Conservation (phyloP, 768 basidiomycete species). For the Pilatotrama ljubarskyi region DNA sequence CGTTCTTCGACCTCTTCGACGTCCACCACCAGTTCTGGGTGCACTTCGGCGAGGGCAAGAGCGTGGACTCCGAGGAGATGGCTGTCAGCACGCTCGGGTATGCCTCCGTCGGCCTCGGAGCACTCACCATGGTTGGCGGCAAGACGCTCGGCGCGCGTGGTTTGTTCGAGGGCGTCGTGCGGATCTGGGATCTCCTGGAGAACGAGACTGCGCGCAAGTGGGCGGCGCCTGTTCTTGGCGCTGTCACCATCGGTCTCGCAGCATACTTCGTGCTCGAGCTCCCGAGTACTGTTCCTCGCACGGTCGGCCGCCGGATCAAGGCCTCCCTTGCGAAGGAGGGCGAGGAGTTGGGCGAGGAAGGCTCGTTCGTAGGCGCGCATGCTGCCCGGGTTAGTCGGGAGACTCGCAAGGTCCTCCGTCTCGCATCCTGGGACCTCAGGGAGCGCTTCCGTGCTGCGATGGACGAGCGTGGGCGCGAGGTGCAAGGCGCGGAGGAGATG, state of each 20-base stretch:
- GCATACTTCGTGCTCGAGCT: slow-evolving; percentile 86
- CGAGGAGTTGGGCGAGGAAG: slow-evolving; percentile 48
- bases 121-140: slow-evolving; percentile 86
- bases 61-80: slow-evolving; percentile 42
- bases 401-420: slow-evolving; percentile 88
- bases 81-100: slow-evolving; percentile 67
- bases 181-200: slow-evolving; percentile 74
- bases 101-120: slow-evolving; percentile 78
- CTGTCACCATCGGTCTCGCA: slow-evolving; percentile 66
- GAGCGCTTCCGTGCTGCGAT: slow-evolving; percentile 79
- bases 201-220: slow-evolving; percentile 82
- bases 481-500: slow-evolving; percentile 71
- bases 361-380: slow-evolving; percentile 64
- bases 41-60: slow-evolving; percentile 60
- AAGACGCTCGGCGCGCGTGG: slow-evolving; percentile 75
- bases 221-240: slow-evolving; percentile 85
- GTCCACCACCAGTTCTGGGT: slow-evolving; percentile 75
- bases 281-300: slow-evolving; percentile 84
- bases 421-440: slow-evolving; percentile 88
- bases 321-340: slow-evolving; percentile 55
- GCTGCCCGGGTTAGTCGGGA: slow-evolving; percentile 73
- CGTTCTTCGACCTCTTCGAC: slow-evolving; percentile 84
- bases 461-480: slow-evolving; percentile 79
- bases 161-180: slow-evolving; percentile 75
- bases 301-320: slow-evolving; percentile 82